These are phyloP conservation scores for Warburgia ugandensis DNA, from an alignment of 164 flowering plant genomes.

Conservation along the genomic window DNA sequence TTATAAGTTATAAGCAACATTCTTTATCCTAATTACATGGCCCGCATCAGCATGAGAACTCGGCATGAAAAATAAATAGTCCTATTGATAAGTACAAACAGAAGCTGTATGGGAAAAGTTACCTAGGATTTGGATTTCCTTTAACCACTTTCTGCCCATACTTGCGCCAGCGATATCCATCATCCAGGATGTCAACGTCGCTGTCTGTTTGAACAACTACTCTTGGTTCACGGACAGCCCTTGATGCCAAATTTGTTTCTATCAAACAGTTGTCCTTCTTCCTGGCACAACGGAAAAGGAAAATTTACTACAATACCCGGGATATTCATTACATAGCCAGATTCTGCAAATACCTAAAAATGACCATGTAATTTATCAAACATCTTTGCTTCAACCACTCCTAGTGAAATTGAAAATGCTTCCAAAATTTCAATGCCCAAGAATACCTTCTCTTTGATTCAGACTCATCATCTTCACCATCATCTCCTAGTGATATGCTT, in stretches of 20 bases:
- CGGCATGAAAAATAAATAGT: neutral
- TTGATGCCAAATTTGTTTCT: conserved; percentile 43
- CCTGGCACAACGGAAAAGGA: conserved; percentile 25
- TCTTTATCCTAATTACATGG: too few relatives aligned
- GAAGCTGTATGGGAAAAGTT: conserved; percentile 1
- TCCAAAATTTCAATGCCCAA: too few relatives aligned
- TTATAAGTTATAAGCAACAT: too few relatives aligned
- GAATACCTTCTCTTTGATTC: conserved; percentile 80
- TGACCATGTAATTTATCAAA: too few relatives aligned
- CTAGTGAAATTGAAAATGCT: too few relatives aligned
- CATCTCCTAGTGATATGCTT: conserved; percentile 42
- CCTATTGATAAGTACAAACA: neutral
- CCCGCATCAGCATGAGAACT: neutral
- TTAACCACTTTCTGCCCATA: conserved; percentile 89
- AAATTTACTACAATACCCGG: neutral
- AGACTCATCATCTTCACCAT: conserved; percentile 54
- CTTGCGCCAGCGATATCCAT: conserved; percentile 91
- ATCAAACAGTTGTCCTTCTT: conserved; percentile 38
- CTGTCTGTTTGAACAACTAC: conserved; percentile 73
- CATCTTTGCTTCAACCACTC: too few relatives aligned
- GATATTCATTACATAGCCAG: too few relatives aligned
- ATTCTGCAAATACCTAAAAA: too few relatives aligned
- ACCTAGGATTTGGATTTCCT: conserved; percentile 93
- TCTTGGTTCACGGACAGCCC: conserved; percentile 70
- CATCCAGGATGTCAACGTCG: conserved; percentile 80